Conservation (phyloP, 805 yeast species). For the Danielia reshetovae region DNA sequence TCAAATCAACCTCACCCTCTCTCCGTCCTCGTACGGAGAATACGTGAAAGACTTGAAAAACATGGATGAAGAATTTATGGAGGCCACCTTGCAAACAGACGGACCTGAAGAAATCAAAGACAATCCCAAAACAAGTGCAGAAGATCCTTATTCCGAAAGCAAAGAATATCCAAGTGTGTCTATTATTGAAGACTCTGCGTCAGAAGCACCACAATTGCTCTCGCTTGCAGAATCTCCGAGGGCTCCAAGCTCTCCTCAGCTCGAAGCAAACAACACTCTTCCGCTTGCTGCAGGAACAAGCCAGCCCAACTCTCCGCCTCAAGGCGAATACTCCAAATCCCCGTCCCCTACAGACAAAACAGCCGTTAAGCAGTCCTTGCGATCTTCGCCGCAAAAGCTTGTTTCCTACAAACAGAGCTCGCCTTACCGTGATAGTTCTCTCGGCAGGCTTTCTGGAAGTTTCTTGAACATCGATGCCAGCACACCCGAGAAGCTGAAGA, state of each 20-base stretch:
- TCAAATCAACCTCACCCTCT: slow-evolving; percentile 6
- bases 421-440: slow-evolving; percentile 1
- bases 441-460: slow-evolving; percentile 4
- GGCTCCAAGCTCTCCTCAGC: no score
- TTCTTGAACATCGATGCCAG: slow-evolving; percentile 11
- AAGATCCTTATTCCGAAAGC: background rate
- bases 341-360: no score
- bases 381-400: no score
- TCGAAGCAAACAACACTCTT: no score
- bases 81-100: background rate
- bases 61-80: slow-evolving; percentile 9
- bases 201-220: background rate
- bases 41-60: slow-evolving; percentile 11
- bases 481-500: slow-evolving; percentile 11
- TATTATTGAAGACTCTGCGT: background rate
- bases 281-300: no score
- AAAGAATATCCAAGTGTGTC: no score
- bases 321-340: no score
- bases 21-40: slow-evolving; percentile 14
- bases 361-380: no score
- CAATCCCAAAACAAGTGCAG: background rate
- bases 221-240: no score
- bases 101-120: background rate
- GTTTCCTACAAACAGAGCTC: no score
- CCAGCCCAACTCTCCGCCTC: no score